phyloP scores from a whole-genome alignment of 2,329 filamentous ascomycete genomes.

The Alternaria sp. region DNA sequence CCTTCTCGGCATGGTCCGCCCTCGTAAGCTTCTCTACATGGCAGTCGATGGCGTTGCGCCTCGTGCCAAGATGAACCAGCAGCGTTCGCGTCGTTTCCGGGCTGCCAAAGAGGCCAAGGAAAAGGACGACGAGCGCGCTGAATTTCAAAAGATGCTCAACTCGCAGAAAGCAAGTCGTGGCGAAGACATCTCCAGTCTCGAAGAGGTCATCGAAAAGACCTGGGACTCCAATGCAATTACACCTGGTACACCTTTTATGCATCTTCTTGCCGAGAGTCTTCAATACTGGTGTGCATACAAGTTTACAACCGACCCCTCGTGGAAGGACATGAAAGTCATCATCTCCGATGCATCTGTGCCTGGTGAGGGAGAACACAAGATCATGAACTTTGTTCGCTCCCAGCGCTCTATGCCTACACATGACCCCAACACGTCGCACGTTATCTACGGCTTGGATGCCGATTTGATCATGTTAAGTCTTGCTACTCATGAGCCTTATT shows the following conservation, averaged over 20 bases:
- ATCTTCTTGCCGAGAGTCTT: slow-evolving; percentile 86
- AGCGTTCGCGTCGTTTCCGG: slow-evolving; percentile 93
- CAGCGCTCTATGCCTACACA: slow-evolving; percentile 90
- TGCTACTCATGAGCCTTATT: slow-evolving; percentile 96
- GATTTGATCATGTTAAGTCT: slow-evolving; percentile 99
- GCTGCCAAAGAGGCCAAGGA: slow-evolving; percentile 93
- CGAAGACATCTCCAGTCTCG: slow-evolving; percentile 66
- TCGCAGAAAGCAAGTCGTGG: slow-evolving; percentile 68
- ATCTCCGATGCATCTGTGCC: slow-evolving; percentile 98
- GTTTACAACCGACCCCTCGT: slow-evolving; percentile 93
- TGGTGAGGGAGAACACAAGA: slow-evolving; percentile 98
- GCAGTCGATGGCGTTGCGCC: slow-evolving; percentile 98
- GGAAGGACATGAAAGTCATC: slow-evolving; percentile 92
- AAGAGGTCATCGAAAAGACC: slow-evolving; percentile 79
- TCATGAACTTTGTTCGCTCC: slow-evolving; percentile 97
- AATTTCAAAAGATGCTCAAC: slow-evolving; percentile 84
- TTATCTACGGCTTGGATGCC: slow-evolving; percentile 97
- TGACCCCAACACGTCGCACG: slow-evolving; percentile 95
- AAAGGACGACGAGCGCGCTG: slow-evolving; percentile 89
- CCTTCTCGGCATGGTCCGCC: slow-evolving; percentile 97
- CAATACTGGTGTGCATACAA: slow-evolving; percentile 99
- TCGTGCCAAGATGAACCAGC: slow-evolving; percentile 99
- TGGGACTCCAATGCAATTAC: slow-evolving; percentile 93
- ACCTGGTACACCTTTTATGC: slow-evolving; percentile 98
- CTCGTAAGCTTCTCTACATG: slow-evolving; percentile 95